Base-by-base conservation (phyloP, 495 filamentous ascomycete genomes). In the Amorphotheca resinae region DNA sequence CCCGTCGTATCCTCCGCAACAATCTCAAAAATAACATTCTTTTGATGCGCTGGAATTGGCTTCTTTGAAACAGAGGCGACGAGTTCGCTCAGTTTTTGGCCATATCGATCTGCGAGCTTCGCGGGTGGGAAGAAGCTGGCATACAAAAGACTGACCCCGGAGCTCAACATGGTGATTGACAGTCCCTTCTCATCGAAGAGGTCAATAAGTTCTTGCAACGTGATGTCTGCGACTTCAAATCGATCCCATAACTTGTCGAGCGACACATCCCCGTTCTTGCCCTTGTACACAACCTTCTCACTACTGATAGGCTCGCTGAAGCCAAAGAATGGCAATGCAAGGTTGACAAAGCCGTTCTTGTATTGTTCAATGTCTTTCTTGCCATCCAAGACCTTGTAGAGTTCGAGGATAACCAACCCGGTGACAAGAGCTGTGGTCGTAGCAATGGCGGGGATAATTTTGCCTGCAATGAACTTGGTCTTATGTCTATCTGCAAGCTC, bases 381-480 rank as follows among this genome's bases (percentile, higher is more conserved):
- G 52, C 88, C 91, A 60, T 95, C 93, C 31, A 96, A 69, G 51
- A 99, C 74, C 76, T 99, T 99, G 77, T 83, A 95, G 22, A 96
- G 68, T 68, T 99, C 93, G 28, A 96, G 67, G 38, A 88, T 70
- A 33, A 96, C 88, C 23, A 99, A 69, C 41, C 93, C 93, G 1
- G 93, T 96, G 30, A 95, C 88, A 17, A 99, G 69, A 9, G 93
- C 88, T 15, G 93, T 99, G 9, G 93, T 95, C 11, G 91, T 98
- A 42, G 87, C 93, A 64, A 99, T 99, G 33, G 93, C 93, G 23
- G 93, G 93, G 52, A 99, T 96, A 53, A 99, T 99, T 72, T 96
- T 99, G 58, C 93, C 93, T 18, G 93, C 93, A 63, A 99, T 96
- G 64, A 96, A 95, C 66, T 99, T 99, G 43, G 88, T 99, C 74